Evolutionary conservation across 495 filamentous ascomycete species (phyloP), one percentile per base, ranked within the genome.

Genomic region (Annulohypoxylon moriforme): DNA sequence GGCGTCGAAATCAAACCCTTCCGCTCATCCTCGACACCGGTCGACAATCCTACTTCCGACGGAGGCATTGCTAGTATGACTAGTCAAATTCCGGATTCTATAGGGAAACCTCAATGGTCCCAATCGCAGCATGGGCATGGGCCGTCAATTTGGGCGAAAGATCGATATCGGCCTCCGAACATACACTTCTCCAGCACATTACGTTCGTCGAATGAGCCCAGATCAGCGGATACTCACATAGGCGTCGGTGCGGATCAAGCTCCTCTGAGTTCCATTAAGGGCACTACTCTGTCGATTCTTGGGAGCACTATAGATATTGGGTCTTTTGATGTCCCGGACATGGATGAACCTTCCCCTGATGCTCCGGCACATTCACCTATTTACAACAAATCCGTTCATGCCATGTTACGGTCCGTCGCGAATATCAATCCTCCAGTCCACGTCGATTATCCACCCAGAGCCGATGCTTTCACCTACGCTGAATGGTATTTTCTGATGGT

Each of bases 241-340:
- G 92, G 92, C 22, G 89, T 94, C 25, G 87, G 88, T 8, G 85
- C 86, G 9, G 86, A 88, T n/a, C 88, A 87, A 75, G 85, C 86
- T 3, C 86, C 87, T 47, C 80, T 94, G 3, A 91, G 89, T 80
- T 88, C 89, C 13, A 90, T 93, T 72, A 90, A 91, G 73, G 92
- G 90, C 7, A 93, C 90, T 1, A 87, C 88, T 0, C 80, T 95
- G 53, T 88, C 89, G 1, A 86, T 95, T 50, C 86, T 94, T 46
- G 92, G 92, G 18, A 89, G 91, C 68, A 88, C 91, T 56, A 92
- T 95, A 69, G 90, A 94, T 75, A 82, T 94, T 24, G 87, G 91
- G 2, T 89, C 91, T 38, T 91, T 93, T 72, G 85, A 89, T 29
- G 87, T 87, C 0, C 81, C 84, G 0, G 88, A 91, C 49, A 84